Percentiles rank a stretch among this genome's conserved stretches.
These are phyloP conservation scores for Pythium dissimile DNA, from an alignment of 352 stramenopile genomes.

Conservation along the genomic window DNA sequence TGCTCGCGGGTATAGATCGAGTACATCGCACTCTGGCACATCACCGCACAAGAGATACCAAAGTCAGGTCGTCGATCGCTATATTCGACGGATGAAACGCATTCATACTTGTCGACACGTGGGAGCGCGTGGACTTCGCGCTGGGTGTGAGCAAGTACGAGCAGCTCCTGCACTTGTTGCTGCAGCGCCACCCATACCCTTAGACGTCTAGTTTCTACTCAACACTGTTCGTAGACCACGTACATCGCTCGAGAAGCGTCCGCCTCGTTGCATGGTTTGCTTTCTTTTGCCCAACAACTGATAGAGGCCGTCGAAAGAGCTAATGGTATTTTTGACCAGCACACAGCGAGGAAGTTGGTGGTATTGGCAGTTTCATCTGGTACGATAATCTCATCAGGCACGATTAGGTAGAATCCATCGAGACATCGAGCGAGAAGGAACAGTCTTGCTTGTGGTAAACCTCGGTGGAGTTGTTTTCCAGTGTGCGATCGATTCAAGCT, in stretches of 20 bases:
- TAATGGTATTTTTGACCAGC: not conserved
- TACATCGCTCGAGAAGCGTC: slow-evolving; percentile 7
- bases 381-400: too few relatives aligned
- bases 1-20: slow-evolving; percentile 8
- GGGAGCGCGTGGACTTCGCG: slow-evolving; percentile 41
- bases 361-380: too few relatives aligned
- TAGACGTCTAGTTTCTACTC: not conserved
- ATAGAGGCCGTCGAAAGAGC: too few relatives aligned
- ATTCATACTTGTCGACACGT: slow-evolving; percentile 66
- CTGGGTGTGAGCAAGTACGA: slow-evolving; percentile 45
- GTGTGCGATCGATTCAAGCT: too few relatives aligned
- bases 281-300: too few relatives aligned
- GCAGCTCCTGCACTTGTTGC: slow-evolving; percentile 64
- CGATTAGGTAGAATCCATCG: too few relatives aligned
- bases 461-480: too few relatives aligned
- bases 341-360: too few relatives aligned
- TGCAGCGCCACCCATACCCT: slow-evolving; percentile 18
- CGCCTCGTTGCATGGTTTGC: not conserved
- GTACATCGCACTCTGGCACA: slow-evolving; percentile 17
- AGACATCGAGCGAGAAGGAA: too few relatives aligned
- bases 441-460: too few relatives aligned
- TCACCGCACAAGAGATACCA: not conserved
- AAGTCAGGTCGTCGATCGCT: too few relatives aligned
- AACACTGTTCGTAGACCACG: not conserved
- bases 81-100: too few relatives aligned